phyloP scores from a whole-genome alignment of 768 basidiomycete species.

The Cyathus striatus region DNA sequence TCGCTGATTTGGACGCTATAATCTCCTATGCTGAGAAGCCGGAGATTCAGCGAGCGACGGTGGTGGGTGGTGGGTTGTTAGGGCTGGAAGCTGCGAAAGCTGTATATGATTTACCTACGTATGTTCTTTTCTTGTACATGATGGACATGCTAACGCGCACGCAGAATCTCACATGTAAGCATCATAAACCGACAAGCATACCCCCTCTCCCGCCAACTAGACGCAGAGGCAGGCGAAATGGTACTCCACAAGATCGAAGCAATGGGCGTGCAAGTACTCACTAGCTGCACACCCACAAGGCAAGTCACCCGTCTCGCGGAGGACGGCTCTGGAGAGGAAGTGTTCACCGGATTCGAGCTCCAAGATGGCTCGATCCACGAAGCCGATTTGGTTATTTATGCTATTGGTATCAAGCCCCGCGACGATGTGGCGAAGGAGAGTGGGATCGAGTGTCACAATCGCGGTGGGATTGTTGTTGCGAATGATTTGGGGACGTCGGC shows the following conservation, averaged over 20 bases:
- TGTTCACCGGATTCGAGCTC: constrained; percentile 47
- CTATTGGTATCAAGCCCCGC: constrained; percentile 67
- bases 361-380: constrained; percentile 38
- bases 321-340: constrained; percentile 15
- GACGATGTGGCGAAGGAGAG: constrained; percentile 56
- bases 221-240: constrained; percentile 53
- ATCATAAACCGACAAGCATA: constrained; percentile 49
- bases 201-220: constrained; percentile 56
- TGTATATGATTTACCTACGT: constrained; percentile 47
- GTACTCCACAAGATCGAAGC: constrained; percentile 54
- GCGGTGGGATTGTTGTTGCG: constrained; percentile 55
- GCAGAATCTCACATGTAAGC: constrained; percentile 37
- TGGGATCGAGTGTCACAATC: constrained; percentile 43
- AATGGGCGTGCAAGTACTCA: constrained; percentile 54
- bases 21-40: constrained; percentile 49
- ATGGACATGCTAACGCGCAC: background rate
- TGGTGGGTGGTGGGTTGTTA: constrained; percentile 68
- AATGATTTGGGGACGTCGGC: constrained; percentile 54
- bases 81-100: constrained; percentile 77
- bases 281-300: constrained; percentile 28
- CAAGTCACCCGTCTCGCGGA: constrained; percentile 17
- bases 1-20: constrained; percentile 62
- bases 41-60: constrained; percentile 40
- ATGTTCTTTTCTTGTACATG: constrained; percentile 12
- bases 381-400: constrained; percentile 56